Conservation (phyloP, 2,329 filamentous ascomycete species). For the Fusarium tupiense region DNA sequence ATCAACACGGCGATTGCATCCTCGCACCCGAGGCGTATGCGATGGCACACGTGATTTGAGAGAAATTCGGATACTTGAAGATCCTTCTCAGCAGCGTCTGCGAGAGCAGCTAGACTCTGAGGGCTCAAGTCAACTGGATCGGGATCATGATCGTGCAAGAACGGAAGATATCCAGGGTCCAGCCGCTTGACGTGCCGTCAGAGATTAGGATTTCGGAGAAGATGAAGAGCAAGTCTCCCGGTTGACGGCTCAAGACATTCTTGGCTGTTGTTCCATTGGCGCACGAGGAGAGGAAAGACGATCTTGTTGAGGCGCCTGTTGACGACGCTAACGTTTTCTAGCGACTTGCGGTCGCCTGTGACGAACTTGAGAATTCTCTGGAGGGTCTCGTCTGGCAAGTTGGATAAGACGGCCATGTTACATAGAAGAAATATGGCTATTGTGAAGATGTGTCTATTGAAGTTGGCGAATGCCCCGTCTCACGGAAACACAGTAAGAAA, state of each 20-base stretch:
- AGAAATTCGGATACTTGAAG: fast-evolving
- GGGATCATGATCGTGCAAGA: background rate
- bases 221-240: background rate
- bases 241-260: background rate
- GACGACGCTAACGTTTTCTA: background rate
- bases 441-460: no score
- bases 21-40: background rate
- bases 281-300: background rate
- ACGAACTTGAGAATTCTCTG: background rate
- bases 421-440: fast-evolving
- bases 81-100: background rate
- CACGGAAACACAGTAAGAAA: background rate
- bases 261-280: background rate
- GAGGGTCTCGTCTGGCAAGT: background rate
- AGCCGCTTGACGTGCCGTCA: background rate
- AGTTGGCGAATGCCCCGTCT: background rate
- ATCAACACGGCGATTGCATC: background rate
- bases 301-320: background rate
- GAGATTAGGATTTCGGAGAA: background rate
- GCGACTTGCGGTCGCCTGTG: fast-evolving
- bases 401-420: background rate
- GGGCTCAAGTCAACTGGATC: background rate
- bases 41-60: background rate
- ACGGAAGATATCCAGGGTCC: background rate
- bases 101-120: background rate